phyloP scores from a whole-genome alignment of 2,329 filamentous ascomycete genomes.

The Talaromyces rugulosus region DNA sequence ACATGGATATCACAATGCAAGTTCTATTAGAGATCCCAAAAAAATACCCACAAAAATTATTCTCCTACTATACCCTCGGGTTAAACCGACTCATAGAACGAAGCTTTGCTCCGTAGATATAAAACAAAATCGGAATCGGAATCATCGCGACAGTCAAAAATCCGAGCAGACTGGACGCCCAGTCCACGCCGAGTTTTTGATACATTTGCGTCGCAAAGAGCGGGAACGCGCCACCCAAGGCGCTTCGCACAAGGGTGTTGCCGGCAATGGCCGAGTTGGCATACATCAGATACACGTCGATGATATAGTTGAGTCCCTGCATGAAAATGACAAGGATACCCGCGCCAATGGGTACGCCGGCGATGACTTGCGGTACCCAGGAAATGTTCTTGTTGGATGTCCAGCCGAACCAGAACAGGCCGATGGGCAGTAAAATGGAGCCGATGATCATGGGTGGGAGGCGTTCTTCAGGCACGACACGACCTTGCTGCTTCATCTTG shows the following conservation, averaged over 20 bases:
- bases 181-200: conserved; percentile 33
- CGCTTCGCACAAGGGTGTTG: conserved; percentile 33
- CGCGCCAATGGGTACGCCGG: conserved; percentile 42
- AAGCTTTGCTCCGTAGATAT: conserved; percentile 43
- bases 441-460: conserved; percentile 46
- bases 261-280: conserved; percentile 38
- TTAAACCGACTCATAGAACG: conserved; percentile 39
- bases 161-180: conserved; percentile 36
- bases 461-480: conserved; percentile 39
- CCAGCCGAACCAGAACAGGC: conserved; percentile 52
- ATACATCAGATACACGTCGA: conserved; percentile 38
- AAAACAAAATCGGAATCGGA: conserved; percentile 48
- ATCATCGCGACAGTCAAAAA: conserved; percentile 38
- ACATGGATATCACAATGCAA: no score
- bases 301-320: conserved; percentile 41
- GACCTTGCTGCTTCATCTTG: conserved; percentile 15
- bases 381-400: conserved; percentile 37
- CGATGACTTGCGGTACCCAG: conserved; percentile 45
- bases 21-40: no score
- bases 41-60: no score
- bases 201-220: conserved; percentile 37
- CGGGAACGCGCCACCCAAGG: conserved; percentile 32
- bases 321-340: conserved; percentile 42
- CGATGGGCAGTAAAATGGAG: conserved; percentile 39
- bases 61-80: conserved; percentile 13